Evolutionary conservation across 768 basidiomycete species (phyloP).

Genomic region (Suillus variegatus): DNA sequence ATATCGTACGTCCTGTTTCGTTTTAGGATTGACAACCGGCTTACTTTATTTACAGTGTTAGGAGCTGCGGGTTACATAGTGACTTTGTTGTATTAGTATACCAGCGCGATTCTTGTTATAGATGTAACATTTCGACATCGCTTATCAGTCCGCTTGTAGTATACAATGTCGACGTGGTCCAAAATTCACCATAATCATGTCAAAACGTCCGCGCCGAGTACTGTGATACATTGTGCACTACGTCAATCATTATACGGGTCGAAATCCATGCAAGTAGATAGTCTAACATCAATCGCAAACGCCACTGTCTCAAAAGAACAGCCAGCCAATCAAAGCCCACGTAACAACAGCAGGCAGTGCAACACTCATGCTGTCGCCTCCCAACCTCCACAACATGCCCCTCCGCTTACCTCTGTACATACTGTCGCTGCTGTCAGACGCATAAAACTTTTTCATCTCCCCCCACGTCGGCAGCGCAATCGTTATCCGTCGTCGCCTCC

Average conservation of each 20-base stretch:
- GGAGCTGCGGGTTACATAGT: constrained; percentile 38
- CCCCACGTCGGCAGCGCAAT: constrained; percentile 42
- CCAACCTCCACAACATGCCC: constrained; percentile 36
- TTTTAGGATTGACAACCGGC: neutral
- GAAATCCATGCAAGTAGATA: neutral
- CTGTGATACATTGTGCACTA: neutral
- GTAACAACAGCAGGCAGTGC: constrained; percentile 27
- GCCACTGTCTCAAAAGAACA: constrained; percentile 23
- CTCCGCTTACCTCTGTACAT: constrained; percentile 18
- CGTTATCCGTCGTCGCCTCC: constrained; percentile 56
- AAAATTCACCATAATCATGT: neutral
- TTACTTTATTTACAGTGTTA: constrained; percentile 31
- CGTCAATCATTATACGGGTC: neutral
- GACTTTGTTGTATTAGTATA: constrained; percentile 25
- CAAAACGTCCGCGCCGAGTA: neutral
- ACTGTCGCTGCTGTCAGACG: constrained; percentile 12
- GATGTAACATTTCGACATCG: neutral
- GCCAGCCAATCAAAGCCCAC: constrained; percentile 30
- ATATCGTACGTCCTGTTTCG: constrained; percentile 55
- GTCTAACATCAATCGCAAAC: neutral
- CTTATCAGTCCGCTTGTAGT: neutral
- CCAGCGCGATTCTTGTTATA: neutral
- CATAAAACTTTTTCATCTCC: constrained; percentile 15
- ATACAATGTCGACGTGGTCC: neutral
- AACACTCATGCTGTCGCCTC: constrained; percentile 39